These are phyloP conservation scores for Isoetes taiwanensis DNA, from an alignment of 75 land plant genomes.

Conservation along the genomic window DNA sequence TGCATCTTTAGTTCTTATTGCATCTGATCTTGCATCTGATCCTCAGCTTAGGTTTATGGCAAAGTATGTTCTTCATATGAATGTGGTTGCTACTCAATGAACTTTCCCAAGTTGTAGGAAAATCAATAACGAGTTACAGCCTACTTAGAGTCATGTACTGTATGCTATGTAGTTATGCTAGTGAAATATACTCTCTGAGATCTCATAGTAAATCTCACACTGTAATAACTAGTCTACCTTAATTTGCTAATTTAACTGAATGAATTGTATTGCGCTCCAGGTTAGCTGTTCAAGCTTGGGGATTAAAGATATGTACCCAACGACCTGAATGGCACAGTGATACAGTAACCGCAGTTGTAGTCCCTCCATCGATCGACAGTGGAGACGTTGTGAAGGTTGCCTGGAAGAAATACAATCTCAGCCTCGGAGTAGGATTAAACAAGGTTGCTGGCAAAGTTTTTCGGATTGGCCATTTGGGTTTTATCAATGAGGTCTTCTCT, in stretches of 20 bases:
- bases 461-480: conserved; percentile 89
- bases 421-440: conserved; percentile 84
- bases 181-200: too few relatives aligned
- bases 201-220: too few relatives aligned
- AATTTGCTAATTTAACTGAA: too few relatives aligned
- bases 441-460: conserved; percentile 94
- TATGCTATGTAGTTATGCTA: too few relatives aligned
- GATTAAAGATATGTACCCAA: conserved; percentile 77
- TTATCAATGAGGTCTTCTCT: conserved; percentile 58
- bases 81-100: too few relatives aligned
- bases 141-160: too few relatives aligned
- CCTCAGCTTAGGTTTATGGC: background rate
- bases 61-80: too few relatives aligned
- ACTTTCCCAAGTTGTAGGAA: too few relatives aligned
- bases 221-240: too few relatives aligned
- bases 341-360: conserved; percentile 79
- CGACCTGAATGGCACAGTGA: conserved; percentile 80
- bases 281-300: conserved; percentile 92
- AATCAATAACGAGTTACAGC: too few relatives aligned
- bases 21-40: background rate
- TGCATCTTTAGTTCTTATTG: too few relatives aligned
- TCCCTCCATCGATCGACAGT: conserved; percentile 69
- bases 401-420: conserved; percentile 82
- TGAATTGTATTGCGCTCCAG: conserved; percentile 36
- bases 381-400: conserved; percentile 60